phyloP scores from a whole-genome alignment of 257 asterid species.

The Prunella vulgaris region DNA sequence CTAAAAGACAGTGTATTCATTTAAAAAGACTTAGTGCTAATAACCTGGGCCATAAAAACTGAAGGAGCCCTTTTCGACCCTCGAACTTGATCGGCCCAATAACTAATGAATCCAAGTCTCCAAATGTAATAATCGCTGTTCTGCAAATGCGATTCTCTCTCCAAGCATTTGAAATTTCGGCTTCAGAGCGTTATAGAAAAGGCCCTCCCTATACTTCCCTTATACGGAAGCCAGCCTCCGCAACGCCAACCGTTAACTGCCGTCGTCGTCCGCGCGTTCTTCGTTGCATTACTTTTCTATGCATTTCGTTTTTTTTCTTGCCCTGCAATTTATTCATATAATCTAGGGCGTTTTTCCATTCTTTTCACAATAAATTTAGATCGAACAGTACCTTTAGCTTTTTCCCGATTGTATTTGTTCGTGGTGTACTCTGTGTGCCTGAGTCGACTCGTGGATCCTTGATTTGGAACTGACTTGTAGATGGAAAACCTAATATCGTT shows the following conservation, averaged over 20 bases:
- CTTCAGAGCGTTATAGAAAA: background rate
- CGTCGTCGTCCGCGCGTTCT: slow-evolving; percentile 3
- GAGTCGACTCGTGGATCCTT: slow-evolving; percentile 10
- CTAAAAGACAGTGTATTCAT: no score
- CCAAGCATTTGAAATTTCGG: slow-evolving; percentile 9
- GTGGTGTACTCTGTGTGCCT: slow-evolving; percentile 10
- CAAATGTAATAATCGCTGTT: background rate
- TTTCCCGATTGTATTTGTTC: background rate
- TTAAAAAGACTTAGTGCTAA: no score
- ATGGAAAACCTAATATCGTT: slow-evolving; percentile 65
- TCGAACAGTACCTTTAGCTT: slow-evolving; percentile 7
- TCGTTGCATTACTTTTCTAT: background rate
- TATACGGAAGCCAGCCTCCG: slow-evolving; percentile 14
- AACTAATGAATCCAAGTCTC: background rate
- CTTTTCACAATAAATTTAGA: background rate
- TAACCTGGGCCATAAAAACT: background rate
- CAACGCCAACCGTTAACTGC: slow-evolving; percentile 13
- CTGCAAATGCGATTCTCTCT: background rate
- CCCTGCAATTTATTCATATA: no score
- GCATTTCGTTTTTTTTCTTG: background rate
- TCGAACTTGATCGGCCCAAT: background rate
- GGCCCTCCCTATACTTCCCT: background rate
- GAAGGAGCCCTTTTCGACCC: background rate
- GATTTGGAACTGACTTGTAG: slow-evolving; percentile 16
- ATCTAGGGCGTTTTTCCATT: background rate